These are phyloP conservation scores for Cystobasidium pallidum DNA, from an alignment of 1,284 basidiomycete species.

Conservation along the genomic window DNA sequence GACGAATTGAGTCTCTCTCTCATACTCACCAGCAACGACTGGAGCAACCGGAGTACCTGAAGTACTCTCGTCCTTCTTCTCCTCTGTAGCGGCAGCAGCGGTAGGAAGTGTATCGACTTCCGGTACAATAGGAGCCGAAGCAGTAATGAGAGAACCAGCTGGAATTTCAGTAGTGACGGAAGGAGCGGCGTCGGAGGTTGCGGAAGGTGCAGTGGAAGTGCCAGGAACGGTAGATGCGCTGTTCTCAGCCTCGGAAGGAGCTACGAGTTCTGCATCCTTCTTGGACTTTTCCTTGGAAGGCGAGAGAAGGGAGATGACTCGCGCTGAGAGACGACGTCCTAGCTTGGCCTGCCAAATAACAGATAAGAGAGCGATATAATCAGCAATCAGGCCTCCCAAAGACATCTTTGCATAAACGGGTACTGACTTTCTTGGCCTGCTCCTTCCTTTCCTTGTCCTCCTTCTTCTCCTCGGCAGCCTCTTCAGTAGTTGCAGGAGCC, in stretches of 20 bases:
- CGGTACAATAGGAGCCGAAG: constrained; percentile 31
- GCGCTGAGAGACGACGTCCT: constrained; percentile 49
- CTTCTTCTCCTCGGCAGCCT: constrained; percentile 42
- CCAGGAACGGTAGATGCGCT: constrained; percentile 1
- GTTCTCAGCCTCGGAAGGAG: not conserved
- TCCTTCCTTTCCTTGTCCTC: constrained; percentile 46
- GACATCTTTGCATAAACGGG: no score
- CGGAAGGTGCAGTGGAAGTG: not conserved
- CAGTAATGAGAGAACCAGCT: constrained; percentile 30
- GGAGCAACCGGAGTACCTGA: constrained; percentile 7
- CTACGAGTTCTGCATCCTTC: constrained; percentile 24
- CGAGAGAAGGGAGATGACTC: constrained; percentile 45
- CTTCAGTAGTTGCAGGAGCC: constrained; percentile 19
- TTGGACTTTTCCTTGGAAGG: constrained; percentile 48
- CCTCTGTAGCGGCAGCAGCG: not conserved
- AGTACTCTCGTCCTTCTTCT: not conserved
- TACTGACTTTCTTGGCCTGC: constrained; percentile 39
- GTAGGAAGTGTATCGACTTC: not conserved
- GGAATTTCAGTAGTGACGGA: constrained; percentile 46
- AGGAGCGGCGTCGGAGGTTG: constrained; percentile 42
- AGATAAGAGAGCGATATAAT: not conserved
- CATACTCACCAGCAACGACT: constrained; percentile 13
- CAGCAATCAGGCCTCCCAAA: no score
- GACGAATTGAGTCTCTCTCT: no score
- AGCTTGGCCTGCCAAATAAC: constrained; percentile 44